phyloP scores from a whole-genome alignment of 2,329 filamentous ascomycete species.

The Colletotrichum sp. region DNA sequence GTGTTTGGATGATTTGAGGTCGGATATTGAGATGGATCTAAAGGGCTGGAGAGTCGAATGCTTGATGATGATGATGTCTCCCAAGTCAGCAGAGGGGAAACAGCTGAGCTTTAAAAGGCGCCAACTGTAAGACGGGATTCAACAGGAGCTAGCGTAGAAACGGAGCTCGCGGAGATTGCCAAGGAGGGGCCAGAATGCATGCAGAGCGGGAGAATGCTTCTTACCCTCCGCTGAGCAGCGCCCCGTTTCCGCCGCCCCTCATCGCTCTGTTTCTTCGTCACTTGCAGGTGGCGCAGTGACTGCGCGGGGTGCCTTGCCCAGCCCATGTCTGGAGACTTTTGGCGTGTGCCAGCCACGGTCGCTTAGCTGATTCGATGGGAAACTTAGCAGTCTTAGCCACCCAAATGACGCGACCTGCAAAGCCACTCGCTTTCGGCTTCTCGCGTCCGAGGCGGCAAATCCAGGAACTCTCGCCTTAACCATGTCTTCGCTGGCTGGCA shows the following conservation, averaged over 20 bases:
- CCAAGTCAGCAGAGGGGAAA: not conserved
- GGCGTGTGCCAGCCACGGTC: conserved; percentile 1
- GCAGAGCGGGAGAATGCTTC: not conserved
- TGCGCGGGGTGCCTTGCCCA: not conserved
- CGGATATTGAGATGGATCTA: not conserved
- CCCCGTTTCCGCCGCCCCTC: not conserved
- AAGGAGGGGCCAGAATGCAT: not conserved
- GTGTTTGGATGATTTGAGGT: not conserved
- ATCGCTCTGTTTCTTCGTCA: not conserved
- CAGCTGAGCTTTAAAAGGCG: not conserved
- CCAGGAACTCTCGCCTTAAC: not conserved
- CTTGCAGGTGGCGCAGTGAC: conserved; percentile 12
- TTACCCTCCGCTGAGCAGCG: not conserved
- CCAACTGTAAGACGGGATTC: not conserved
- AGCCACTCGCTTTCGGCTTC: conserved; percentile 2
- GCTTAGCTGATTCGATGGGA: not conserved
- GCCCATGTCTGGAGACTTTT: not conserved
- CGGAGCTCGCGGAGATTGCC: conserved; percentile 14
- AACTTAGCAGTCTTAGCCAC: not conserved
- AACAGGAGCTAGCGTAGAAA: not conserved
- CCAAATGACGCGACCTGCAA: conserved; percentile 3
- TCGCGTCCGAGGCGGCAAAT: not conserved
- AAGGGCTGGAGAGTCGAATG: not conserved
- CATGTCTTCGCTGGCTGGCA: not conserved
- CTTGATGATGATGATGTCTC: not conserved